Evolutionary conservation across 768 basidiomycete species (phyloP).

Genomic region (Boletus subparvulus): DNA sequence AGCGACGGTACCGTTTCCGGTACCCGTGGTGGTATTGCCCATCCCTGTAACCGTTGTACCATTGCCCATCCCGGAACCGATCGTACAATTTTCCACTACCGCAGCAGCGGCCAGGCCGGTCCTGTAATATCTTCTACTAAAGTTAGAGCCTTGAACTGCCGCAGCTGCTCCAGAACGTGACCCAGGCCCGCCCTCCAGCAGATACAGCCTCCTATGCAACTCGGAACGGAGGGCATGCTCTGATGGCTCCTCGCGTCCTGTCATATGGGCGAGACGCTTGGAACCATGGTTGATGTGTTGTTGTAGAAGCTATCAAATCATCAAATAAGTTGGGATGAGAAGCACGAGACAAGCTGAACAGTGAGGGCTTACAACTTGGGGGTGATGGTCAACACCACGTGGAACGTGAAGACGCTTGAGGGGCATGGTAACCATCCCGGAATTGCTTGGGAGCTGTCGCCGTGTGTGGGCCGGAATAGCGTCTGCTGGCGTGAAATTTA

Average conservation of each 20-base stretch:
- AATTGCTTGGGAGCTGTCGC: slow-evolving; percentile 12
- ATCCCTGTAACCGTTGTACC: background rate
- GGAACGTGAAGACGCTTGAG: slow-evolving; percentile 37
- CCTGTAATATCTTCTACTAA: slow-evolving; percentile 11
- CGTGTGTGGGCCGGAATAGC: slow-evolving; percentile 20
- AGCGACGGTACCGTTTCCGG: slow-evolving; percentile 9
- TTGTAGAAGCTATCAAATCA: slow-evolving; percentile 52
- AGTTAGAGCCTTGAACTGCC: slow-evolving; percentile 2
- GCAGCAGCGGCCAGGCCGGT: slow-evolving; percentile 4
- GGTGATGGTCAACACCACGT: slow-evolving; percentile 36
- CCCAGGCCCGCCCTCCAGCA: slow-evolving; percentile 32
- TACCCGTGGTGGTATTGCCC: slow-evolving; percentile 4
- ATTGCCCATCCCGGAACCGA: background rate
- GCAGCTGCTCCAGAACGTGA: slow-evolving; percentile 5
- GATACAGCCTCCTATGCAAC: slow-evolving; percentile 42
- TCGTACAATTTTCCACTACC: slow-evolving; percentile 1
- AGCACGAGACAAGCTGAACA: background rate
- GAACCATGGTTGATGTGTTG: slow-evolving; percentile 68
- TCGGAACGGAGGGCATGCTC: slow-evolving; percentile 45
- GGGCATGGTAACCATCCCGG: slow-evolving; percentile 42
- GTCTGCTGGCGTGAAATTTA: slow-evolving; percentile 39
- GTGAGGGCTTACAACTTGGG: slow-evolving; percentile 41
- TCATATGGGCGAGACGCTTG: slow-evolving; percentile 68
- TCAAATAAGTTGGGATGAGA: background rate
- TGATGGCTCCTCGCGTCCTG: slow-evolving; percentile 53